These are phyloP conservation scores for Fusarium citri DNA, from an alignment of 2,329 filamentous ascomycete genomes.

Conservation along the genomic window DNA sequence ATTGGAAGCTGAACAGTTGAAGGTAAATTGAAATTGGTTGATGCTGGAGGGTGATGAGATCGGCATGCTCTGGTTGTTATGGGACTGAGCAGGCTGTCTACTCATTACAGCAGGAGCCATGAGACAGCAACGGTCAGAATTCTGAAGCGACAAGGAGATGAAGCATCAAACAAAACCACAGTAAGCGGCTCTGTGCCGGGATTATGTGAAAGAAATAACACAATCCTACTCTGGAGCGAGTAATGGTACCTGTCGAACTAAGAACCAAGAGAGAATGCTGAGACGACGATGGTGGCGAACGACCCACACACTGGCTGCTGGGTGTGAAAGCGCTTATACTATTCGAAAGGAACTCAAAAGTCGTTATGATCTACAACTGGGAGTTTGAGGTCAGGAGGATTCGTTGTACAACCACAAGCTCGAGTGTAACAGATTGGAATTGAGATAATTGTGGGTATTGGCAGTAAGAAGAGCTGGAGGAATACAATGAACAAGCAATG, in stretches of 20 bases:
- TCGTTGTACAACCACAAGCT: neutral
- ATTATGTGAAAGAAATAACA: conserved; percentile 11
- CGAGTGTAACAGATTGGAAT: neutral
- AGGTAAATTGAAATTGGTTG: conserved; percentile 51
- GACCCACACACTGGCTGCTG: conserved; percentile 17
- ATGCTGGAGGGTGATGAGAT: conserved; percentile 31
- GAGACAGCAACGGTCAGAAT: conserved; percentile 3
- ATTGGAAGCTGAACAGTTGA: conserved; percentile 45
- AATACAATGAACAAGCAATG: conserved; percentile 6
- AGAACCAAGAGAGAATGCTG: conserved; percentile 21
- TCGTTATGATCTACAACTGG: neutral
- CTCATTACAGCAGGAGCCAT: conserved; percentile 31
- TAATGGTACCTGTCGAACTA: conserved; percentile 23
- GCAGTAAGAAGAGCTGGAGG: neutral
- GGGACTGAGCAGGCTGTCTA: conserved; percentile 18
- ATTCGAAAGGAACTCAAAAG: conserved; percentile 4
- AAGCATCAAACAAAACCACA: conserved; percentile 4
- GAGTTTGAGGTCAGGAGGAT: neutral
- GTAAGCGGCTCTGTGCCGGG: conserved; percentile 1
- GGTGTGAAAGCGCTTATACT: conserved; percentile 3
- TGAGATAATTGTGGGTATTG: neutral
- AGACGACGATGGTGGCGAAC: conserved; percentile 33
- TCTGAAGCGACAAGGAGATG: neutral
- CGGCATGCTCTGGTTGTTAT: conserved; percentile 25
- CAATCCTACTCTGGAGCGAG: conserved; percentile 10